phyloP scores from a whole-genome alignment of 2,329 filamentous ascomycete genomes.

The Aspergillus alliaceus region DNA sequence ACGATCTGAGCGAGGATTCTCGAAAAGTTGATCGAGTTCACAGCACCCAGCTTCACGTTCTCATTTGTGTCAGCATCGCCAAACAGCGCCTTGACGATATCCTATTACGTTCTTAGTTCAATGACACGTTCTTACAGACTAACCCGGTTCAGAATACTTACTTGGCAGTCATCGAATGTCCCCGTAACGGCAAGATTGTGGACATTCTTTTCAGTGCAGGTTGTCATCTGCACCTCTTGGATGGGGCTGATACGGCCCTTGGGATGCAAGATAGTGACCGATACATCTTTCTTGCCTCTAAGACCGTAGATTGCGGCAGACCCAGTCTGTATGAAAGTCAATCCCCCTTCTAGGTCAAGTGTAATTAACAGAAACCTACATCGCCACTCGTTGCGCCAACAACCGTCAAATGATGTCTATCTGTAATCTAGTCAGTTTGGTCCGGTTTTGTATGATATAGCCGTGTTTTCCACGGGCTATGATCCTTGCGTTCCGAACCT shows the following conservation, averaged over 20 bases:
- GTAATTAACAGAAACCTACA: background rate
- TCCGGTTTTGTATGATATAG: background rate
- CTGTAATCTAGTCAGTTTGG: conserved; percentile 23
- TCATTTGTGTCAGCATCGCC: conserved; percentile 80
- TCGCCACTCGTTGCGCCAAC: conserved; percentile 83
- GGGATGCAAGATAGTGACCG: conserved; percentile 91
- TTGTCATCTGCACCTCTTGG: conserved; percentile 97
- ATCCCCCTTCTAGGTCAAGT: background rate
- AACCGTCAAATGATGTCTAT: conserved; percentile 78
- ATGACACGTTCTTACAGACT: background rate
- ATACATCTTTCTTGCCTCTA: conserved; percentile 93
- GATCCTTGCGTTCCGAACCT: background rate
- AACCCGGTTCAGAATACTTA: background rate
- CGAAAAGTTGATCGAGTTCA: conserved; percentile 97
- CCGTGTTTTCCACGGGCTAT: background rate
- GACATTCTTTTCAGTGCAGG: conserved; percentile 83
- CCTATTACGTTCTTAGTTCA: conserved; percentile 35
- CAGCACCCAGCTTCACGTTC: conserved; percentile 80
- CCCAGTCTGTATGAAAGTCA: conserved; percentile 58
- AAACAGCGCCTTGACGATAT: conserved; percentile 92
- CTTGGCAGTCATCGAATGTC: conserved; percentile 92
- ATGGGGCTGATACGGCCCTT: conserved; percentile 88
- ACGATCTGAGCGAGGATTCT: conserved; percentile 94
- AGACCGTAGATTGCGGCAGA: conserved; percentile 96
- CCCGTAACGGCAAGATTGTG: conserved; percentile 88